Evolutionary conservation across 2,329 filamentous ascomycete species (phyloP).

Genomic region (Apiospora sp.): DNA sequence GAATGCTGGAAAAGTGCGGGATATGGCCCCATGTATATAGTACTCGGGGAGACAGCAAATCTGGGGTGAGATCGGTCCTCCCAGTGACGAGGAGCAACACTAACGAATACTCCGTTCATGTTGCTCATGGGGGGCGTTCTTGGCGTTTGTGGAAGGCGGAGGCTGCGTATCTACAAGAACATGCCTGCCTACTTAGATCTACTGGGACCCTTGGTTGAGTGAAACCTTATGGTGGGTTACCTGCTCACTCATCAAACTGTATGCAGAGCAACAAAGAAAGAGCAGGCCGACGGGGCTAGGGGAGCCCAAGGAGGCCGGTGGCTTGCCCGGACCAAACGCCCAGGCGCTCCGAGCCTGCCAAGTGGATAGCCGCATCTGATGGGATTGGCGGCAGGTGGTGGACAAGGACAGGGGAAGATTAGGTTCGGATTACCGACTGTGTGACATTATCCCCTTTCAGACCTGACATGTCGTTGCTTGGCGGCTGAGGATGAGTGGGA

Average conservation of each 20-base stretch:
- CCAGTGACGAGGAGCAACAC: not conserved
- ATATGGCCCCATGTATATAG: slow-evolving; percentile 8
- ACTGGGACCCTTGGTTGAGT: slow-evolving; percentile 21
- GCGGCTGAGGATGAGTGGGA: slow-evolving; percentile 30
- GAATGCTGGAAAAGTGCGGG: not conserved
- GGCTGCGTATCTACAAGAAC: not conserved
- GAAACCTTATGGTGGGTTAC: slow-evolving; percentile 20
- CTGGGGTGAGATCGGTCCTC: not conserved
- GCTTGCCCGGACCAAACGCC: slow-evolving; percentile 25
- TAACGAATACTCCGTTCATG: not conserved
- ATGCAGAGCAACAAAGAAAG: not conserved
- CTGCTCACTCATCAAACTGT: slow-evolving; percentile 22
- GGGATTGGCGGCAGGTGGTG: slow-evolving; percentile 9
- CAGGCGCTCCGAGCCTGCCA: slow-evolving; percentile 20
- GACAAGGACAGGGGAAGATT: slow-evolving; percentile 4
- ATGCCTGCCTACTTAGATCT: not conserved
- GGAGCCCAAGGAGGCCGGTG: slow-evolving; percentile 3
- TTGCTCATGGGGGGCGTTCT: not conserved
- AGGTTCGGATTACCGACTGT: slow-evolving; percentile 18
- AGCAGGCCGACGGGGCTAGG: not conserved
- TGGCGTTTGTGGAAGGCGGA: not conserved
- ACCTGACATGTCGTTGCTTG: slow-evolving; percentile 27
- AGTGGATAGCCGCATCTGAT: slow-evolving; percentile 30
- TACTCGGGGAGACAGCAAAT: not conserved
- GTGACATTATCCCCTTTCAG: slow-evolving; percentile 24